Evolutionary conservation across 192 early-diverging fungal species (phyloP), one percentile per base, ranked within the genome.

Genomic region (Backusella sp.): DNA sequence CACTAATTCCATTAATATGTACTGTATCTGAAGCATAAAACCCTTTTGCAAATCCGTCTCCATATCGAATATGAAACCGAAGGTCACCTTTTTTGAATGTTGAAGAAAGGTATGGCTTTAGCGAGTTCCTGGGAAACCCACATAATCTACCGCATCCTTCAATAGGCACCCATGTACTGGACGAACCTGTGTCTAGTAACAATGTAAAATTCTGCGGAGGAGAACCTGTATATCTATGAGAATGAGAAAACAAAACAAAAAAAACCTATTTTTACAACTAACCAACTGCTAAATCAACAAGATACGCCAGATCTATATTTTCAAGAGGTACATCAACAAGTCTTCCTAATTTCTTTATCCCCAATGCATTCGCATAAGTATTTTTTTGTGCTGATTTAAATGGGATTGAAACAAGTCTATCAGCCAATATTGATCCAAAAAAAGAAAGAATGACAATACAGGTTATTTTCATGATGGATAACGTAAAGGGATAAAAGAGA

Each of bases 131-230:
- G 14, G 80, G 80, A n/a, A 52, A 66, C 8, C 80, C 80, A 73
- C 80, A 81, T 5, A 44, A 66, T 19, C 53, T 49, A 32, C 73
- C 76, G 67, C 80, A 81, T 5, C 76, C 73, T 2, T 73, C 8
- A 6, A 53, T 59, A 35, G 80, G 76, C 2, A 81, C 73, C 80
- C 80, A 81, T n/a, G 80, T 81, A 34, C 76, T 75, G 12, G 80
- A 81, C 1, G 80, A 81, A 4, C 80, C 80, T 67, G 80, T 81
- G 37, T 81, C 80, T 14, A 81, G 44, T 52, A 81, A 41, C 26
- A 81, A 30, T 9, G 80, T 81, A 62, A 81, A 81, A 11, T 72
- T 41, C 30, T 81, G 80, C 15, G 76, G 76, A 65, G 80, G 80
- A 37, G 75, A 53, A 46, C 79, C 79, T 80, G 59, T 23, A 56